Evolutionary conservation across 805 yeast species (phyloP).

Genomic region (Grigorovia jiainica): DNA sequence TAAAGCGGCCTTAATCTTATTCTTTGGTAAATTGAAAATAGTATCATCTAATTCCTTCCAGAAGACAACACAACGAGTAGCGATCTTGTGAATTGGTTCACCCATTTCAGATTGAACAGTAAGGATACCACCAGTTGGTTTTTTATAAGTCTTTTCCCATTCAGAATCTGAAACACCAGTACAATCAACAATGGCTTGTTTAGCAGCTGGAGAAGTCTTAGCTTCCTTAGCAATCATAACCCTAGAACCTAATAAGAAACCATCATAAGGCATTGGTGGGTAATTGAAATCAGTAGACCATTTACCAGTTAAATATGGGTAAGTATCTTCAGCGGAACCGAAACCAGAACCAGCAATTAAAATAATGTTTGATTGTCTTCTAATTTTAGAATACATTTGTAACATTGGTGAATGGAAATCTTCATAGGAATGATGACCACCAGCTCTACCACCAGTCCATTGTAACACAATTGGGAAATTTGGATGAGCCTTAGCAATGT

Average conservation of each 20-base stretch:
- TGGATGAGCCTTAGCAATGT: constrained; percentile 94
- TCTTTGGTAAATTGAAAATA: constrained; percentile 83
- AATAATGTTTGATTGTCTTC: constrained; percentile 83
- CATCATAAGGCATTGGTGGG: constrained; percentile 99
- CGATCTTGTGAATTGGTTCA: constrained; percentile 97
- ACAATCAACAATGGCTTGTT: constrained; percentile 81
- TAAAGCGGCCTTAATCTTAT: constrained; percentile 72
- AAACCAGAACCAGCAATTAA: constrained; percentile 97
- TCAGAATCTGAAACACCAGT: constrained; percentile 79
- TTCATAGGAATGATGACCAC: constrained; percentile 99
- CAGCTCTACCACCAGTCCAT: constrained; percentile 99
- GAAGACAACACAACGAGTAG: constrained; percentile 93
- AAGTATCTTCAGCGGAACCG: constrained; percentile 94
- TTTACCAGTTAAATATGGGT: constrained; percentile 93
- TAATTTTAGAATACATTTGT: constrained; percentile 90
- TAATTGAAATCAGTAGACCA: constrained; percentile 85
- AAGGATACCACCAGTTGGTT: constrained; percentile 93
- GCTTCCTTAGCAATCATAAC: constrained; percentile 98
- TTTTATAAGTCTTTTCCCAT: constrained; percentile 93
- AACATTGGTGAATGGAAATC: constrained; percentile 97
- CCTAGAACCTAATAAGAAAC: constrained; percentile 90
- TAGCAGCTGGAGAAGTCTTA: constrained; percentile 86
- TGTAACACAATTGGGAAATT: constrained; percentile 92
- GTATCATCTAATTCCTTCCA: constrained; percentile 98
- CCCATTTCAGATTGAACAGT: constrained; percentile 99